phyloP scores from a whole-genome alignment of 2,329 filamentous ascomycete species.

The Sclerotinia spermophila region DNA sequence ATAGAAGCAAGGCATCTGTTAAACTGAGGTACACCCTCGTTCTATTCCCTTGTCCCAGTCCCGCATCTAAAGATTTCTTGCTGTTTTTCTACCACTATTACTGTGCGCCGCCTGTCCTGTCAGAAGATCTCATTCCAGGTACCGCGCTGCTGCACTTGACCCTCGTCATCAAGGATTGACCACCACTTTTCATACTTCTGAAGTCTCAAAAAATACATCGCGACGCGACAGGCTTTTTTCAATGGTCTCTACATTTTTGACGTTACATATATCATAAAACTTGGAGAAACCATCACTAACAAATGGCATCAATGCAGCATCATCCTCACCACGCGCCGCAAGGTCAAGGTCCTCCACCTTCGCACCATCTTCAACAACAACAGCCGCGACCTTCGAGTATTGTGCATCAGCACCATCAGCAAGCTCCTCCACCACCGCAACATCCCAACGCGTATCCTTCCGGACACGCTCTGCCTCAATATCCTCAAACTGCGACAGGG shows the following conservation, averaged over 20 bases:
- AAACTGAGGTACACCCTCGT: slow-evolving; percentile 37
- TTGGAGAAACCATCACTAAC: slow-evolving; percentile 30
- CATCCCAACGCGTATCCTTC: slow-evolving; percentile 67
- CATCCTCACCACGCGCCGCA: slow-evolving; percentile 70
- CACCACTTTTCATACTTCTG: slow-evolving; percentile 30
- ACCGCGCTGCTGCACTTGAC: slow-evolving; percentile 34
- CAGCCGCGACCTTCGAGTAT: slow-evolving; percentile 69
- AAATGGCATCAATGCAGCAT: slow-evolving; percentile 53
- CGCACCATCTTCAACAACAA: slow-evolving; percentile 60
- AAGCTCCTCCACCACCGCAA: slow-evolving; percentile 56
- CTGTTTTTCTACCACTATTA: slow-evolving; percentile 25
- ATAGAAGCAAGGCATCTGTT: slow-evolving; percentile 36
- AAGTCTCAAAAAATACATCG: slow-evolving; percentile 35
- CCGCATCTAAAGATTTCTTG: slow-evolving; percentile 19
- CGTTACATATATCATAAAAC: slow-evolving; percentile 27
- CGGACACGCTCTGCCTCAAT: slow-evolving; percentile 63
- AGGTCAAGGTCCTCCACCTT: slow-evolving; percentile 58
- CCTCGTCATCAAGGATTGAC: slow-evolving; percentile 37
- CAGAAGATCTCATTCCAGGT: slow-evolving; percentile 33
- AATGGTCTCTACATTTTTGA: slow-evolving; percentile 37
- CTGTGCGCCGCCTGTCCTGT: slow-evolving; percentile 27
- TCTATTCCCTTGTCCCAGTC: slow-evolving; percentile 33
- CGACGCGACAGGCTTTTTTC: slow-evolving; percentile 34
- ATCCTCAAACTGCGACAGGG: slow-evolving; percentile 63
- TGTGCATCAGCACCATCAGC: slow-evolving; percentile 66